phyloP scores from a whole-genome alignment of 1,284 basidiomycete species.

The Moniliophthora roreri region DNA sequence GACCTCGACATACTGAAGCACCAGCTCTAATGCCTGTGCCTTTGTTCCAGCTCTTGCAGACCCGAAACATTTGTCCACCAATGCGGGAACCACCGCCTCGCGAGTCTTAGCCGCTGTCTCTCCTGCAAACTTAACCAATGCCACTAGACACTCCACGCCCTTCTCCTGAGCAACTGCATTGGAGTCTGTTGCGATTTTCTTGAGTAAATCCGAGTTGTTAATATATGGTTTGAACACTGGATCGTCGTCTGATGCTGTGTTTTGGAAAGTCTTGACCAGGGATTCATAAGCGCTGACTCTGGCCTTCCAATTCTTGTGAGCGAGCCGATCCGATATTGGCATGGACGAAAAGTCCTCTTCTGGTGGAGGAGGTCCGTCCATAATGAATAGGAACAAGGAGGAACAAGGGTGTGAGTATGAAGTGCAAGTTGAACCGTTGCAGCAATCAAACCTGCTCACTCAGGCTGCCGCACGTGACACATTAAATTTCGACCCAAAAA shows the following conservation, averaged over 20 bases:
- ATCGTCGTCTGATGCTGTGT: constrained; percentile 89
- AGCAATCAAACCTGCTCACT: too few species aligned
- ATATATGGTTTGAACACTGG: constrained; percentile 91
- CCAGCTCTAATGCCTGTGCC: constrained; percentile 84
- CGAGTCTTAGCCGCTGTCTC: constrained; percentile 83
- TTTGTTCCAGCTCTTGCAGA: constrained; percentile 92
- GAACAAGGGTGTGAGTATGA: too few species aligned
- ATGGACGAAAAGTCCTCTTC: constrained; percentile 93
- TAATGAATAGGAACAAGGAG: constrained; percentile 32
- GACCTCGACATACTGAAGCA: constrained; percentile 90
- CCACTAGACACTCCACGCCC: constrained; percentile 84
- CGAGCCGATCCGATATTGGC: constrained; percentile 79
- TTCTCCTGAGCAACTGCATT: constrained; percentile 99
- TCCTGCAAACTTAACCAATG: constrained; percentile 90
- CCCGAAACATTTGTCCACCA: constrained; percentile 96
- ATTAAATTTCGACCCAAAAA: too few species aligned
- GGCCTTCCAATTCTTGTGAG: constrained; percentile 99
- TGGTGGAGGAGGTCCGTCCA: constrained; percentile 88
- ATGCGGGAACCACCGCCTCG: constrained; percentile 79
- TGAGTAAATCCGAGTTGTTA: constrained; percentile 75
- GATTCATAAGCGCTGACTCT: constrained; percentile 91
- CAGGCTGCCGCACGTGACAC: too few species aligned
- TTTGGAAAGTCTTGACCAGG: constrained; percentile 83
- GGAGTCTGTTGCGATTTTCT: constrained; percentile 86
- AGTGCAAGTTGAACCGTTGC: too few species aligned